A percentile compares a stretch with the other conserved stretches of the same genome.
phyloP scores from a whole-genome alignment of 1,139 yeast genomes.

The Suhomyces kunorum region DNA sequence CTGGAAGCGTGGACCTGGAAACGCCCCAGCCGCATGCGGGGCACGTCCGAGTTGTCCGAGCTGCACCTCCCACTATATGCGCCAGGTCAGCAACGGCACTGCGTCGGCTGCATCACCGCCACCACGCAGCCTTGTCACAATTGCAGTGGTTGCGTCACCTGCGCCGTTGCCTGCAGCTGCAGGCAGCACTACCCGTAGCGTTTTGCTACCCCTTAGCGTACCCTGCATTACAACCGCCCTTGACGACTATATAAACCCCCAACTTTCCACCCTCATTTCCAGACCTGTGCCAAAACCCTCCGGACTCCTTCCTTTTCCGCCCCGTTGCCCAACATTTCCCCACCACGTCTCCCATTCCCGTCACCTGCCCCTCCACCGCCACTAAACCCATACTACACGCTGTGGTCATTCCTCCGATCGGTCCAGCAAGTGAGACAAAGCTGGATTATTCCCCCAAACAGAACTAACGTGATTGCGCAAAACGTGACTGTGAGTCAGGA shows the following conservation, averaged over 20 bases:
- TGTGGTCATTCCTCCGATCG: slow-evolving; percentile 5
- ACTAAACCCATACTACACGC: too few species aligned
- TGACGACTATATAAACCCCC: background rate
- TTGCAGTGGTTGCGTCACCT: background rate
- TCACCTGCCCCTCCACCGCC: background rate
- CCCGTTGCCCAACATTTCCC: background rate
- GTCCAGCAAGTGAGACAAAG: slow-evolving; percentile 9
- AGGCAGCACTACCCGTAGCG: too few species aligned
- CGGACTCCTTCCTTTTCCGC: background rate
- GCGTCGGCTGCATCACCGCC: background rate
- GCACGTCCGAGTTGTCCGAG: slow-evolving; percentile 5
- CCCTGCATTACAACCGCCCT: background rate
- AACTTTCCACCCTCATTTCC: background rate
- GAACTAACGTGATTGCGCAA: slow-evolving; percentile 9
- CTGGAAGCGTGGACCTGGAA: background rate
- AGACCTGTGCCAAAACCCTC: too few species aligned
- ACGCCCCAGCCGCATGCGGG: slow-evolving; percentile 6
- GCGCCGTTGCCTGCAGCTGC: too few species aligned
- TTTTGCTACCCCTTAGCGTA: background rate
- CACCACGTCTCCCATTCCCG: background rate
- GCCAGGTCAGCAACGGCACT: slow-evolving; percentile 3
- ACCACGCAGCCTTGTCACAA: background rate
- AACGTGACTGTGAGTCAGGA: slow-evolving; percentile 13
- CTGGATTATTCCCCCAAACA: slow-evolving; percentile 5
- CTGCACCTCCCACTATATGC: background rate